These are phyloP conservation scores for Sanghuangporus baumii DNA, from an alignment of 1,284 basidiomycete species.

Conservation along the genomic window DNA sequence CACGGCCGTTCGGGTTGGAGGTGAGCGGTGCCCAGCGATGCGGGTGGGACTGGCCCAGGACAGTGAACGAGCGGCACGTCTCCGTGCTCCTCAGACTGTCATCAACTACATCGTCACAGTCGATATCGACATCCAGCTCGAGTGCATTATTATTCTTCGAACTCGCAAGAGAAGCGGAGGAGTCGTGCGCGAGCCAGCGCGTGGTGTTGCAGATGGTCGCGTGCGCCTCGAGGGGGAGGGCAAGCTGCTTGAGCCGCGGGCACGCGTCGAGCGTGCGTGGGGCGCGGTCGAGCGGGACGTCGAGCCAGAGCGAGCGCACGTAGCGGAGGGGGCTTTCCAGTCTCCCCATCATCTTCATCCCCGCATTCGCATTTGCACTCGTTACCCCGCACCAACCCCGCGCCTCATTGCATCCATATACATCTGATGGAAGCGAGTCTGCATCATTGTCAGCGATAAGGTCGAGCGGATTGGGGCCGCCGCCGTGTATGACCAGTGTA, in stretches of 20 bases:
- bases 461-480: not conserved
- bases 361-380: not conserved
- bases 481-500: constrained; percentile 12
- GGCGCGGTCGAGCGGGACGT: constrained; percentile 11
- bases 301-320: constrained; percentile 15
- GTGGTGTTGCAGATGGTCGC: constrained; percentile 11
- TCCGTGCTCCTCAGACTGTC: not conserved
- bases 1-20: constrained; percentile 5
- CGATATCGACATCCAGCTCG: not conserved
- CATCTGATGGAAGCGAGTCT: not conserved
- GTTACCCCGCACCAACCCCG: not conserved
- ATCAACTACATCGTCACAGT: not conserved
- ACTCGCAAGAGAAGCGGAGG: not conserved
- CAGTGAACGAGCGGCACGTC: constrained; percentile 17
- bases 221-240: constrained; percentile 13
- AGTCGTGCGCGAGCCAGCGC: constrained; percentile 1
- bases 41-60: constrained; percentile 18
- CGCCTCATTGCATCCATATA: not conserved
- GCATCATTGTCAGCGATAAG: not conserved
- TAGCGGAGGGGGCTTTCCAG: constrained; percentile 10
- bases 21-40: constrained; percentile 17
- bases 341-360: not conserved
- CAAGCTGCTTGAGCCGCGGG: constrained; percentile 15
- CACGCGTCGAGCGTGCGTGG: constrained; percentile 14
- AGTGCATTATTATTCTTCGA: not conserved